Conservation (phyloP, 2,329 filamentous ascomycete species). For the Diaporthe citrichinensis region DNA sequence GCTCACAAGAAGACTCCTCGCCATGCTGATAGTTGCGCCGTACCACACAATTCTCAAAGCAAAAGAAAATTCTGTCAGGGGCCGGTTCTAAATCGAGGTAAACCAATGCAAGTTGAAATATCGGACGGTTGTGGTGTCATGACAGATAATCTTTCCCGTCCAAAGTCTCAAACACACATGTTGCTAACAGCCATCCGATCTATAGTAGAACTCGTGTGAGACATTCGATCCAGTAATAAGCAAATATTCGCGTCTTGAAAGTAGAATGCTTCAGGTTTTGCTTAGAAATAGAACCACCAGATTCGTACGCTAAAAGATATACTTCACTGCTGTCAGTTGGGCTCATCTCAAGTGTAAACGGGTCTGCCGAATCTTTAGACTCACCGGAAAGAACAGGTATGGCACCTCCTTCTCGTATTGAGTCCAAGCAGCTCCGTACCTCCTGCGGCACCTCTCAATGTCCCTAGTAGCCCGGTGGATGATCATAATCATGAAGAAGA, state of each 20-base stretch:
- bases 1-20: neutral
- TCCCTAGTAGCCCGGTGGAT: slow-evolving; percentile 82
- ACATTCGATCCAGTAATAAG: too few relatives aligned
- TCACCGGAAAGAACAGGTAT: slow-evolving; percentile 79
- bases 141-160: too few relatives aligned
- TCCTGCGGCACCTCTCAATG: slow-evolving; percentile 79
- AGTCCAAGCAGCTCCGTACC: slow-evolving; percentile 86
- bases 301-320: neutral
- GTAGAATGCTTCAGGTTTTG: neutral
- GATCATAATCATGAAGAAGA: slow-evolving; percentile 87
- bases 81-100: neutral
- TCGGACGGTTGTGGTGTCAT: neutral
- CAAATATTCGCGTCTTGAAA: too few relatives aligned
- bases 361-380: slow-evolving; percentile 45
- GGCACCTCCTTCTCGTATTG: slow-evolving; percentile 86
- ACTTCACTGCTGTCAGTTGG: neutral
- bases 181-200: neutral
- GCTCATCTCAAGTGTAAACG: rapidly evolving
- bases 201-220: too few relatives aligned
- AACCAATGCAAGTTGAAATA: neutral
- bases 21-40: neutral
- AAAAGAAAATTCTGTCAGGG: neutral
- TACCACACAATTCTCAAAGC: neutral
- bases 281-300: neutral
- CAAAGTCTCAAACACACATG: neutral